Evolutionary conservation across 192 early-diverging fungal genomes (phyloP), one percentile per base, ranked within the genome.

Genomic region (Phycomyces nitens): DNA sequence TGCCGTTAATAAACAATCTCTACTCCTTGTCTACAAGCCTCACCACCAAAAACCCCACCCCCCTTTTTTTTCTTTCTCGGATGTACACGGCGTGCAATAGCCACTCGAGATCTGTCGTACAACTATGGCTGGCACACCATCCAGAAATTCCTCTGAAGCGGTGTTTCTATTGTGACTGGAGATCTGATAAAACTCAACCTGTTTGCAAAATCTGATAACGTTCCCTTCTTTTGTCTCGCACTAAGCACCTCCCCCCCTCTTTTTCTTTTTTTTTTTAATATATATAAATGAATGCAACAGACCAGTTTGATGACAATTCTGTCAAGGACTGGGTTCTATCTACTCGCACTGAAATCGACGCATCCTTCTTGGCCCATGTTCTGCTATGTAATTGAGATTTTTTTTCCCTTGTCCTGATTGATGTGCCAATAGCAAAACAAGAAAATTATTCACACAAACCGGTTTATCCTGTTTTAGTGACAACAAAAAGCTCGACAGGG

Each of bases 311-410:
- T 60, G 12, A 44, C 24, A 27, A 53, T 47, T 7, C 23, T 49
- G 23, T 50, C 56, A 42, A 50, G 7, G 27, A 56, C 26, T 65
- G 64, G 64, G 12, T 65, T 34, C 27, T 23, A n/a, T 65, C 64
- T 0, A 41, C 29, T 18, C 41, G 53, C 20, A 50, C 39, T 23
- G 42, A 56, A 50, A 22, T 65, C 16, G 64, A 65, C 5, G 53
- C 64, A 34, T 68, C 66, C 12, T 53, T 68, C 26, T 12, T 68
- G 22, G 66, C 66, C 16, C 59, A 58, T 39, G 42, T 68, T 20
- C 23, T 68, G 15, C 39, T 68, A 55, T 61, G 66, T 68, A 68
- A 61, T 40, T 26, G 5, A 61, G 4, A 2, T 10, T 23, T 22
- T 21, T 41, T 40, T 54, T 22, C 22, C 14, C 12, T 58, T 34